These are phyloP conservation scores for Hypoxylon sp. DNA, from an alignment of 2,329 filamentous ascomycete species.

Conservation along the genomic window DNA sequence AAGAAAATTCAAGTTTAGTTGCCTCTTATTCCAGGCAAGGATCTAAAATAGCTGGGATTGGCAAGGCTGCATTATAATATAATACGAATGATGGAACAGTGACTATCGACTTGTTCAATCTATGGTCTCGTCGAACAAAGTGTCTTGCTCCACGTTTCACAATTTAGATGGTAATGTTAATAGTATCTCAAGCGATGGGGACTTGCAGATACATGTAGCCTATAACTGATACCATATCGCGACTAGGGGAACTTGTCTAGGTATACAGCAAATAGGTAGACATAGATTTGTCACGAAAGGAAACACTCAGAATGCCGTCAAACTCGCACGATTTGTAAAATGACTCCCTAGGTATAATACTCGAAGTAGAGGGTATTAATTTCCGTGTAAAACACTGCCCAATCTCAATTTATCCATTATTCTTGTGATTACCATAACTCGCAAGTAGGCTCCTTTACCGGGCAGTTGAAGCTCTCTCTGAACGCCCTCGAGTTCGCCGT, in stretches of 20 bases:
- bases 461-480: slow-evolving; percentile 76
- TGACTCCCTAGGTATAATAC: slow-evolving; percentile 17
- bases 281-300: not conserved
- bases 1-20: not conserved
- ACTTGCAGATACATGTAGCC: not conserved
- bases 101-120: not conserved
- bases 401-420: not conserved
- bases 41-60: slow-evolving; percentile 11
- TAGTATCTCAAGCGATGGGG: not conserved
- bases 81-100: not conserved
- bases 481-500: slow-evolving; percentile 79
- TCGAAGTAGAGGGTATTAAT: slow-evolving; percentile 31
- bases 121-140: not conserved
- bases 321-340: slow-evolving; percentile 8
- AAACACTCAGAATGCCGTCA: not conserved
- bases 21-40: not conserved
- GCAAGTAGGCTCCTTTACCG: slow-evolving; percentile 75
- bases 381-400: slow-evolving; percentile 4
- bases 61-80: not conserved
- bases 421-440: slow-evolving; percentile 72
- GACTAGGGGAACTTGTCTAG: not conserved
- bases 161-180: not conserved
- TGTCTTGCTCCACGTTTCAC: not conserved
- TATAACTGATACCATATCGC: not conserved
- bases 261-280: not conserved